Evolutionary conservation across 768 basidiomycete genomes (phyloP), one percentile per base, ranked within the genome.

Genomic region (Amanita polypyramis): DNA sequence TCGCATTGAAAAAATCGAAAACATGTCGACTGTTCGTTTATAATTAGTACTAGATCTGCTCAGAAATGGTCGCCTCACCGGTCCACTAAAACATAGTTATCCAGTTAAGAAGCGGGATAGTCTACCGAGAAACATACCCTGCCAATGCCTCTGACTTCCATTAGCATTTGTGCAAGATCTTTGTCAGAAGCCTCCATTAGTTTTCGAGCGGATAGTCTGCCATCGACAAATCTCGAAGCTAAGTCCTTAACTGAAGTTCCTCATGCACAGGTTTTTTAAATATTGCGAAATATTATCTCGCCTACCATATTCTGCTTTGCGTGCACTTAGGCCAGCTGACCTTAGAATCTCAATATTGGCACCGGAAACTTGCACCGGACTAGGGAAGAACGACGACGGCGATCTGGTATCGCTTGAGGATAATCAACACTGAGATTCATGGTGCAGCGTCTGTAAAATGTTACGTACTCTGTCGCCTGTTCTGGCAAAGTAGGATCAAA

Each of bases 261-360:
- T 34, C 33, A 21, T 34, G 43, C 52, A 11, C 30, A 44, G 33
- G 23, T 36, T 36, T 21, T 36, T 36, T 21, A 42, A 23, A 36
- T 20, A 27, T 50, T n/a, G 9, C 33, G 14, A 33, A 19, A 7
- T 34, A 7, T 43, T 43, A 2, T 20, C 23, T 29, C 4, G 60
- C 76, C 56, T 47, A 87, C 89, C 76, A 62, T 96, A 96, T 67
- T 94, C 89, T 2, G 86, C 88, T 62, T 96, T 96, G n/a, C 91
- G 71, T 12, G 65, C 74, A 52, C 85, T 89, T 48, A 95, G 63
- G 0, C 93, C 93, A 6, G 85, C 91, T 5, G 75, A 72, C 43
- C 79, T 75, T 29, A 95, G 68, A 2, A 70, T 70, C 10, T 73
- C 53, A 23, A 84, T 60, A 50, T 82, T 79, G 17, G 75, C 78